phyloP scores from a whole-genome alignment of 2,329 filamentous ascomycete genomes.

The Talaromyces sp. region DNA sequence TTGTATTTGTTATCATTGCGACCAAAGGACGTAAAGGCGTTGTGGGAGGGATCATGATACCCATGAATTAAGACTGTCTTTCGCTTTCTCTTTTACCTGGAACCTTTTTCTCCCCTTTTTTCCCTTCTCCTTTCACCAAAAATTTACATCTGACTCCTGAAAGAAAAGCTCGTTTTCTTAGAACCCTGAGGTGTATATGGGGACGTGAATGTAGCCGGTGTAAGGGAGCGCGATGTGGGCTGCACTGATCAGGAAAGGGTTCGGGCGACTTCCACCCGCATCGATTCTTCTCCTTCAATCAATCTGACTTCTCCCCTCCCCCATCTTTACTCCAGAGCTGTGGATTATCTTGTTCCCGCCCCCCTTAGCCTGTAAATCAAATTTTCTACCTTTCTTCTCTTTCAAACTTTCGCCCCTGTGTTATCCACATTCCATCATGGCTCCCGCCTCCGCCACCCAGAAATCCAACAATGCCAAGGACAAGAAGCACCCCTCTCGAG shows the following conservation, averaged over 20 bases:
- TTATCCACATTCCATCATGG: constrained; percentile 53
- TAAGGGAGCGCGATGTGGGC: constrained; percentile 14
- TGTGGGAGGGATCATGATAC: constrained; percentile 18
- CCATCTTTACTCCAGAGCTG: constrained; percentile 8
- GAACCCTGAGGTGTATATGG: too few species aligned
- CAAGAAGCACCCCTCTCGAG: constrained; percentile 59
- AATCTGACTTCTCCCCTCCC: constrained; percentile 11
- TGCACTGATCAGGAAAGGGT: constrained; percentile 26
- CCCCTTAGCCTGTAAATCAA: constrained; percentile 15
- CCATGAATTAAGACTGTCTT: not conserved
- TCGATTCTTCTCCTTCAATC: constrained; percentile 27
- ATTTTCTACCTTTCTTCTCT: constrained; percentile 5
- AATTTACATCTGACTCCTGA: not conserved
- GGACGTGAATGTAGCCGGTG: not conserved
- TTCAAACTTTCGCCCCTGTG: constrained; percentile 18
- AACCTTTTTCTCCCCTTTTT: too few species aligned
- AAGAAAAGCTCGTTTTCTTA: not conserved
- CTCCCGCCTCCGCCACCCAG: constrained; percentile 62
- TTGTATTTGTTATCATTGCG: not conserved
- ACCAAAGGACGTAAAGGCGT: constrained; percentile 15
- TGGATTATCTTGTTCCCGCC: constrained; percentile 5
- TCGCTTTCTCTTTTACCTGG: not conserved
- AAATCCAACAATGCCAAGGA: constrained; percentile 65
- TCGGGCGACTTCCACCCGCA: constrained; percentile 38
- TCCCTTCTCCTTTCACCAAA: too few species aligned